These are phyloP conservation scores for Leersia perrieri DNA, from an alignment of 176 grass and related monocot species.

Conservation along the genomic window DNA sequence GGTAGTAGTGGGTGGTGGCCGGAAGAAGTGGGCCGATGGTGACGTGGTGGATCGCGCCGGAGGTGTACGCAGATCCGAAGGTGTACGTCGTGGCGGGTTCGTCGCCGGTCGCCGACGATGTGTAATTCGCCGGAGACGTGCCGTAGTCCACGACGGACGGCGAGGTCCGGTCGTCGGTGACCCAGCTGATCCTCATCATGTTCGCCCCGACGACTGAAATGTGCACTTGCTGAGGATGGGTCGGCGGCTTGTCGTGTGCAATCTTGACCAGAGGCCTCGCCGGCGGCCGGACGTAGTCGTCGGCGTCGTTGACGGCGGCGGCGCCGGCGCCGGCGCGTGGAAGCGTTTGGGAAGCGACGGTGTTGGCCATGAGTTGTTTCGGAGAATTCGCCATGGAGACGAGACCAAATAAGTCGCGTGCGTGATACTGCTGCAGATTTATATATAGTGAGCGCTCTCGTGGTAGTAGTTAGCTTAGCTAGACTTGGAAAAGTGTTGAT, in stretches of 20 bases:
- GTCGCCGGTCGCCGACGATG: constrained; percentile 22
- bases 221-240: constrained; percentile 70
- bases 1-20: constrained; percentile 52
- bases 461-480: too few relatives aligned
- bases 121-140: constrained; percentile 32
- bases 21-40: constrained; percentile 52
- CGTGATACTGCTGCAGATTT: neutral
- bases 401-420: neutral
- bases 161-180: constrained; percentile 41
- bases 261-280: constrained; percentile 37
- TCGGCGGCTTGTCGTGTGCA: constrained; percentile 35
- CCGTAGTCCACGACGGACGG: constrained; percentile 65
- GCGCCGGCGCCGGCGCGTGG: too few relatives aligned
- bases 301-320: neutral
- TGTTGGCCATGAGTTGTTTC: constrained; percentile 46
- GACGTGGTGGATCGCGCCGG: constrained; percentile 54
- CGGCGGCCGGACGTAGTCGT: constrained; percentile 52
- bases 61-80: constrained; percentile 34
- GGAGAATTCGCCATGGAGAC: constrained; percentile 42
- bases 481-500: too few relatives aligned
- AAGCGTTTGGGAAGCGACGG: constrained; percentile 26
- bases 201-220: constrained; percentile 48
- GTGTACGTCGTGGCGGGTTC: constrained; percentile 46
- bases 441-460: too few relatives aligned
- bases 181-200: constrained; percentile 52